Evolutionary conservation across 2,329 filamentous ascomycete species (phyloP), one percentile per base, ranked within the genome.

Genomic region (Arthrobotrys iridis): DNA sequence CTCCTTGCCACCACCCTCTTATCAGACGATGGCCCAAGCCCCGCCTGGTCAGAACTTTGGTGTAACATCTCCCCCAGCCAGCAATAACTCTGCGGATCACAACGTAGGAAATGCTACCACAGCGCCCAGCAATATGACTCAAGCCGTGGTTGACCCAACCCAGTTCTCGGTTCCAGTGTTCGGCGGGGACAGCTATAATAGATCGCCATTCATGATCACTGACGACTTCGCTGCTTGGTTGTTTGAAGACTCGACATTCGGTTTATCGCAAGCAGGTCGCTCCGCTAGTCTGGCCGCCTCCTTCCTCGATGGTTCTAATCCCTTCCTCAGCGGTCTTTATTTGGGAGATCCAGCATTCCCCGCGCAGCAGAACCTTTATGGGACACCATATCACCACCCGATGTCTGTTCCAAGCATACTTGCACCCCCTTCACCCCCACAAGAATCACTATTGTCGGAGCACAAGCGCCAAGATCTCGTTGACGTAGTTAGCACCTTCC

Each of bases 181-280:
- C 82, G 93, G 93, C 13, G 89, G 87, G 24, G 93, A 96, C 79
- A 90, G 88, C 15, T 89, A 92, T 74, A 93, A 91, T 78, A 91
- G 94, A 68, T 96, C 93, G 1, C 93, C 94, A 0, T 94, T 94
- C 80, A 90, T 91, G 6, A 91, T 96, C 84, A 90, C 92, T 0
- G 92, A 96, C 80, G 93, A 96, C 80, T 95, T 95, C 79, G 90
- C 93, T 77, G 89, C 90, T 3, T 96, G 91, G 85, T 82, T 96
- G 24, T 96, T 96, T 46, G 78, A 78, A 40, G 78, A 79, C 37
- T 81, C n/a, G 80, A 82, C 28, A 83, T 76, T 76, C 22, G 59
- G 72, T 30, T 71, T 71, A 20, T 62, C 72, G 7, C 72, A 71
- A 60, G 72, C 72, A 6, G 59, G 65, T 18, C 65, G 72, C 4